Evolutionary conservation across 2,329 filamentous ascomycete genomes (phyloP).

Genomic region (Alternaria viburni): DNA sequence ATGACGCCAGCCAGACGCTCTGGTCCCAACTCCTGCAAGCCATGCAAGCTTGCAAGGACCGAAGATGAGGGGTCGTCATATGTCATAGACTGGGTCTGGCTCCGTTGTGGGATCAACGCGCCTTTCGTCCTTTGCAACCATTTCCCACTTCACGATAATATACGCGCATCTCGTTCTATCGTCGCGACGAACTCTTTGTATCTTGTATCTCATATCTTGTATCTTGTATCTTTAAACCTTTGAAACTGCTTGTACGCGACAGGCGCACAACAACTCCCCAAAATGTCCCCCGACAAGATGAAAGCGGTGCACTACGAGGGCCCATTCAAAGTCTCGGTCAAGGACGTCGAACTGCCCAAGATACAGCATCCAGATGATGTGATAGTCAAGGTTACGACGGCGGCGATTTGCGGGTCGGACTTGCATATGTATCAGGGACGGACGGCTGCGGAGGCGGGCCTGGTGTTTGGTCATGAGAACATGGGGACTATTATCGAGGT

Average conservation of each 20-base stretch:
- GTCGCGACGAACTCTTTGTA: not conserved
- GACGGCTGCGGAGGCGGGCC: slow-evolving; percentile 66
- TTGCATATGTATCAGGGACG: slow-evolving; percentile 69
- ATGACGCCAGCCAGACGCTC: slow-evolving; percentile 2
- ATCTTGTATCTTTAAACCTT: not conserved
- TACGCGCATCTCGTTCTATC: not conserved
- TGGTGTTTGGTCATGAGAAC: slow-evolving; percentile 69
- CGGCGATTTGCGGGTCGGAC: slow-evolving; percentile 63
- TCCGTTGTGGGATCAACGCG: not conserved
- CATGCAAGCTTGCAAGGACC: not conserved
- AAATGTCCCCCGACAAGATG: slow-evolving; percentile 53
- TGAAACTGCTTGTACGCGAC: not conserved
- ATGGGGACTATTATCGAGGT: slow-evolving; percentile 65
- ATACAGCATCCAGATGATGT: slow-evolving; percentile 69
- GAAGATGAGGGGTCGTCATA: slow-evolving; percentile 4
- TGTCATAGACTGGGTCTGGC: not conserved
- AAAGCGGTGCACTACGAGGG: slow-evolving; percentile 69
- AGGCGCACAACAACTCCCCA: not conserved
- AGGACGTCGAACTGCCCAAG: slow-evolving; percentile 64
- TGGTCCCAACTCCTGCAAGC: not conserved
- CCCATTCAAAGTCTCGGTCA: slow-evolving; percentile 67
- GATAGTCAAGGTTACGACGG: slow-evolving; percentile 70
- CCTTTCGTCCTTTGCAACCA: not conserved
- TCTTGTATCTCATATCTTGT: not conserved
- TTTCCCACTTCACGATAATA: not conserved